These are phyloP conservation scores for Monilinia aucupariae DNA, from an alignment of 2,329 filamentous ascomycete species.

Conservation along the genomic window DNA sequence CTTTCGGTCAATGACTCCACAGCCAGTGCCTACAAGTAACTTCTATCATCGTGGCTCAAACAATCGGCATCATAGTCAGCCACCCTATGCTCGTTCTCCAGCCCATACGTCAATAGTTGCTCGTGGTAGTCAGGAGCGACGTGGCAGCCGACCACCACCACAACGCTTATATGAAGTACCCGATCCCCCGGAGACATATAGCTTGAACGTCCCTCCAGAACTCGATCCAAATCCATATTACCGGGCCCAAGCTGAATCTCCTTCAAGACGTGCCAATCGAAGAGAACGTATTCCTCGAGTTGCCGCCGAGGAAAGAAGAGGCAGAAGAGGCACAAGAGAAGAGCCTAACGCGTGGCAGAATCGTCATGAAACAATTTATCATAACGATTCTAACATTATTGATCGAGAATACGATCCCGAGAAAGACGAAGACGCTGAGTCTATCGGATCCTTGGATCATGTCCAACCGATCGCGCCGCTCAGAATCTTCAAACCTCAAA, in stretches of 20 bases:
- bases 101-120: neutral
- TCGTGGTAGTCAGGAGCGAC: neutral
- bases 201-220: neutral
- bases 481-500: neutral
- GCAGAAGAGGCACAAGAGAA: neutral
- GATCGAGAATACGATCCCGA: slow-evolving; percentile 11
- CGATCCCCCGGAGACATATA: neutral
- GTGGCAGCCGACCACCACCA: neutral
- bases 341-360: neutral
- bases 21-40: neutral
- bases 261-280: neutral
- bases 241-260: neutral
- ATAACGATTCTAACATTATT: neutral
- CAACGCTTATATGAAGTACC: slow-evolving; percentile 9
- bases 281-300: neutral
- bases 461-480: neutral
- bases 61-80: slow-evolving; percentile 4
- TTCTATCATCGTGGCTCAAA: neutral
- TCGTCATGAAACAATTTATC: neutral
- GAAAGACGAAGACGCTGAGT: slow-evolving; percentile 6
- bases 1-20: slow-evolving; percentile 3
- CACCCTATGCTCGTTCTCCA: neutral
- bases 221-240: slow-evolving; percentile 10
- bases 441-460: slow-evolving; percentile 1
- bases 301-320: neutral